Conservation (phyloP, 208 protist genomes). For the Vickermania ingenoplastis region DNA sequence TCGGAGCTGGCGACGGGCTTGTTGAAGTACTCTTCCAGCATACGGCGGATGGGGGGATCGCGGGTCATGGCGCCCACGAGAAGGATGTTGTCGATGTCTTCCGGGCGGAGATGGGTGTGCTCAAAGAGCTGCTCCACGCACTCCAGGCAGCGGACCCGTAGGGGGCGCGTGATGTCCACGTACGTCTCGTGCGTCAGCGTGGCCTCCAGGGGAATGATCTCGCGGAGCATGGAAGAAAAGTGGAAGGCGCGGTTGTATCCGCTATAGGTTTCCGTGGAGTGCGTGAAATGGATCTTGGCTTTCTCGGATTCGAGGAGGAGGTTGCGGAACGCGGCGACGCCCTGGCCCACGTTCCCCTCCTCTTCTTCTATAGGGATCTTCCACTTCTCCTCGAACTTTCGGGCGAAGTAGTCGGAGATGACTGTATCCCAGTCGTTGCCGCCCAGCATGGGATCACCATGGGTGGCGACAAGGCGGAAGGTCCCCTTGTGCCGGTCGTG, state of each 20-base stretch:
- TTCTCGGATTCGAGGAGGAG: slow-evolving; percentile 74
- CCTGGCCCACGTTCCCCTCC: slow-evolving; percentile 77
- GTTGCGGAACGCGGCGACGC: slow-evolving; percentile 58
- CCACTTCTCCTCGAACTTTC: slow-evolving; percentile 84
- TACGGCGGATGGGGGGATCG: slow-evolving; percentile 78
- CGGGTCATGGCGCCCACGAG: slow-evolving; percentile 88
- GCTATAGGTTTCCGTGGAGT: slow-evolving; percentile 82
- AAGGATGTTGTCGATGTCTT: slow-evolving; percentile 78
- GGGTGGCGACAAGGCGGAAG: slow-evolving; percentile 78
- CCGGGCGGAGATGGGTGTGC: slow-evolving; percentile 37
- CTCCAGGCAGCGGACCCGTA: slow-evolving; percentile 71
- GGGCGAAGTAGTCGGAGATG: slow-evolving; percentile 70
- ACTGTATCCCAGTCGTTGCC: slow-evolving; percentile 89
- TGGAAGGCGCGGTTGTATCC: slow-evolving; percentile 85
- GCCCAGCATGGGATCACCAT: slow-evolving; percentile 84
- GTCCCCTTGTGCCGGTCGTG: slow-evolving; percentile 41
- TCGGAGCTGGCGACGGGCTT: slow-evolving; percentile 42
- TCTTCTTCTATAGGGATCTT: slow-evolving; percentile 76
- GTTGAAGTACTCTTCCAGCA: slow-evolving; percentile 80
- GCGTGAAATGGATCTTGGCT: slow-evolving; percentile 87
- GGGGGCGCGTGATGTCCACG: slow-evolving; percentile 65
- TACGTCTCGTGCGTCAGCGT: slow-evolving; percentile 82
- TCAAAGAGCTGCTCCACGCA: slow-evolving; percentile 69
- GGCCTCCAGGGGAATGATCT: slow-evolving; percentile 81
- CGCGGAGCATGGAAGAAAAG: slow-evolving; percentile 74